Conservation (phyloP, 768 basidiomycete species). For the Pleurotus tuoliensis region DNA sequence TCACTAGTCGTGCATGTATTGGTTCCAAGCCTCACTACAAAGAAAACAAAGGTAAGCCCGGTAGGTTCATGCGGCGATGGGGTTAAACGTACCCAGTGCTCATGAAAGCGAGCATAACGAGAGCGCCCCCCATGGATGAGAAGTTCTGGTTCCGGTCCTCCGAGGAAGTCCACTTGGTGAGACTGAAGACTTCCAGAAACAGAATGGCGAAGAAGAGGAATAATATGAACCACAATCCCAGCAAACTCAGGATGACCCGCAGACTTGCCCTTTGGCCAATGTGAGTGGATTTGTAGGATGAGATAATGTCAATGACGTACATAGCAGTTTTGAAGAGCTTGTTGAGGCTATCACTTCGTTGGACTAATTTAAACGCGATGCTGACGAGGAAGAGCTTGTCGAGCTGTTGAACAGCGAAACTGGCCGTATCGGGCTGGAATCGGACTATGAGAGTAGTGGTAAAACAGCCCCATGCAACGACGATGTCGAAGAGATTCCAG, state of each 20-base stretch:
- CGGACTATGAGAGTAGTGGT: conserved; percentile 75
- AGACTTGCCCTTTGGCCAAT: conserved; percentile 64
- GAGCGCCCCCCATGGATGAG: conserved; percentile 67
- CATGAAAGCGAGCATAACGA: conserved; percentile 91
- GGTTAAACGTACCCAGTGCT: conserved; percentile 72
- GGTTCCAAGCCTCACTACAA: conserved; percentile 90
- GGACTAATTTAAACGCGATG: conserved; percentile 92
- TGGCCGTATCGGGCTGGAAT: conserved; percentile 32
- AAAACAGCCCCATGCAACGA: conserved; percentile 78
- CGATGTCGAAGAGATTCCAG: conserved; percentile 90
- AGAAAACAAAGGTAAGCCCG: conserved; percentile 9
- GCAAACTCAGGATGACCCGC: conserved; percentile 79
- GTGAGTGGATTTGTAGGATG: background rate
- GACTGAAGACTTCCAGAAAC: conserved; percentile 84
- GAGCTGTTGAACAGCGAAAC: conserved; percentile 55
- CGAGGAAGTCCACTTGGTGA: conserved; percentile 79
- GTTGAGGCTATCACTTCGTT: conserved; percentile 82
- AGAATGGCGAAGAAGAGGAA: conserved; percentile 91
- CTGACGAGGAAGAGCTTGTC: conserved; percentile 92
- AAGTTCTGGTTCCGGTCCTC: conserved; percentile 76
- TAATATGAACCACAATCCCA: conserved; percentile 83
- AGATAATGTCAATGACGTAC: conserved; percentile 50
- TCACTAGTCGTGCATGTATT: conserved; percentile 96
- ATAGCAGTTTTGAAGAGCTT: conserved; percentile 95
- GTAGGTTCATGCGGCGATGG: background rate